Conservation (phyloP, 1,284 basidiomycete species). For the Heterobasidion occidentale region DNA sequence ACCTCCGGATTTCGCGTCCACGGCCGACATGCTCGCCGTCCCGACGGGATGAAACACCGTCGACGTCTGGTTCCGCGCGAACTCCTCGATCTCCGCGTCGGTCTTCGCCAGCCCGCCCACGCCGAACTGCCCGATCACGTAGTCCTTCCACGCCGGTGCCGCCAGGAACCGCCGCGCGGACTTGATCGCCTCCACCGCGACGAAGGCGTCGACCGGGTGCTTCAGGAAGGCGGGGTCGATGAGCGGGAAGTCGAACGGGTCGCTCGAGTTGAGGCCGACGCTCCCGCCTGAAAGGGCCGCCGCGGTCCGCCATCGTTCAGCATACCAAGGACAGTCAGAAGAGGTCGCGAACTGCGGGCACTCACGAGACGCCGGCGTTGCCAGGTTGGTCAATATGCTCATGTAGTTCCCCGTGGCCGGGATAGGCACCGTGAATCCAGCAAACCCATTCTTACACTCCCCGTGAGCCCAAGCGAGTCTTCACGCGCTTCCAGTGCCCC, state of each 20-base stretch:
- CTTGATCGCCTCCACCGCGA: slow-evolving; percentile 10
- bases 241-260: slow-evolving; percentile 15
- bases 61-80: slow-evolving; percentile 4
- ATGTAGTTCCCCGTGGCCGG: slow-evolving; percentile 15
- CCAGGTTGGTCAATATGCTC: slow-evolving; percentile 12
- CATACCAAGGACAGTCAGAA: slow-evolving; percentile 10
- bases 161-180: slow-evolving; percentile 8
- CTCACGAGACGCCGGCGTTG: slow-evolving; percentile 14
- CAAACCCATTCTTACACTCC: slow-evolving; percentile 5
- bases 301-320: slow-evolving; percentile 6
- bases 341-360: background rate
- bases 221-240: slow-evolving; percentile 16
- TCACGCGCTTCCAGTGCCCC: slow-evolving; percentile 1
- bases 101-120: slow-evolving; percentile 7
- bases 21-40: background rate
- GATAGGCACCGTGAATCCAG: slow-evolving; percentile 4
- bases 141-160: slow-evolving; percentile 11
- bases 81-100: slow-evolving; percentile 13
- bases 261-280: slow-evolving; percentile 14
- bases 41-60: background rate
- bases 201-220: slow-evolving; percentile 11
- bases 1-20: background rate
- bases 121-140: slow-evolving; percentile 8
- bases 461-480: background rate
- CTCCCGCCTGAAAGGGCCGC: slow-evolving; percentile 13